These are phyloP conservation scores for Spironucleus salmonicida DNA, from an alignment of 208 protist genomes.

Conservation along the genomic window DNA sequence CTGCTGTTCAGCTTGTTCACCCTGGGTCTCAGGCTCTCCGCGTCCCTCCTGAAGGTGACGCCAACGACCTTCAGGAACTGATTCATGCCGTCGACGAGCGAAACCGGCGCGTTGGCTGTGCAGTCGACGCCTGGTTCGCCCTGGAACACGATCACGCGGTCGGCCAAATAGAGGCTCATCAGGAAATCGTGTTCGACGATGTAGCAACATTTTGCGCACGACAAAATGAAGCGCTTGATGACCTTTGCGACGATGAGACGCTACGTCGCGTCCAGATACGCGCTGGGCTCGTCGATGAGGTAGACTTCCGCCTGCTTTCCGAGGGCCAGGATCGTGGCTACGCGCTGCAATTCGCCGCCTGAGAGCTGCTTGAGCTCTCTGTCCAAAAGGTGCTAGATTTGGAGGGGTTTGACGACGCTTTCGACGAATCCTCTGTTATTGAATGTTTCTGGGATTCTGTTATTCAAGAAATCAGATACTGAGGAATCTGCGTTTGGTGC, in stretches of 20 bases:
- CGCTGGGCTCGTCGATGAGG: slow-evolving; percentile 97
- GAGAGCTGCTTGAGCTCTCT: slow-evolving; percentile 86
- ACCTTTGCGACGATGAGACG: slow-evolving; percentile 87
- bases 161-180: slow-evolving; percentile 98
- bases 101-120: slow-evolving; percentile 53
- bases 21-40: slow-evolving; percentile 87
- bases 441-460: slow-evolving; percentile 76
- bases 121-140: slow-evolving; percentile 78
- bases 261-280: slow-evolving; percentile 98
- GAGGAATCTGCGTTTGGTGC: slow-evolving; percentile 83
- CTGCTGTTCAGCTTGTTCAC: slow-evolving; percentile 96
- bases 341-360: slow-evolving; percentile 98
- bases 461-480: slow-evolving; percentile 78
- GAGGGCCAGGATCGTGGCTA: slow-evolving; percentile 86
- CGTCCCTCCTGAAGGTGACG: slow-evolving; percentile 95
- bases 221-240: slow-evolving; percentile 79
- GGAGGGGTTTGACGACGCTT: slow-evolving; percentile 92
- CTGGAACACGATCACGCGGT: slow-evolving; percentile 95
- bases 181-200: slow-evolving; percentile 99
- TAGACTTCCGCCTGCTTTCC: slow-evolving; percentile 97
- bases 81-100: slow-evolving; percentile 71
- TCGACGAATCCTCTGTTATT: slow-evolving; percentile 85
- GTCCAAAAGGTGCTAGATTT: slow-evolving; percentile 88
- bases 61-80: slow-evolving; percentile 84
- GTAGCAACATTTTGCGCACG: slow-evolving; percentile 94